Percentiles rank a stretch among this genome's conserved stretches.
phyloP scores from a whole-genome alignment of 148 eudicot genomes.

The Suaeda aralocaspica region DNA sequence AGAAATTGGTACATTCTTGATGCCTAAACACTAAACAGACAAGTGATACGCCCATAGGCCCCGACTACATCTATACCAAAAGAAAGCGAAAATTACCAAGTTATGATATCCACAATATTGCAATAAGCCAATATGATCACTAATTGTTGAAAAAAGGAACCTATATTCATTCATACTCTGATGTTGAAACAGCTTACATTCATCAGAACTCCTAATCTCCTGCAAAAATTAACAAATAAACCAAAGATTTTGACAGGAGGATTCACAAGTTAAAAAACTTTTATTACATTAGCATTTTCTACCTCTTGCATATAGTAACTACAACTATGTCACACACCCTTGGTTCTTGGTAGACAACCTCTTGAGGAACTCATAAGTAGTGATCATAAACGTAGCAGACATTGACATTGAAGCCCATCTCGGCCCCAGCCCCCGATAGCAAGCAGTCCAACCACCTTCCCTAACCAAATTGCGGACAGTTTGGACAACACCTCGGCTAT shows the following conservation, averaged over 20 bases:
- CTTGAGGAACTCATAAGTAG: constrained; percentile 71
- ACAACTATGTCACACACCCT: constrained; percentile 34
- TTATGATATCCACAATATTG: no score
- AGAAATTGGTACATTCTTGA: background rate
- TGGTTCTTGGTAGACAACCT: constrained; percentile 57
- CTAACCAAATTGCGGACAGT: constrained; percentile 51
- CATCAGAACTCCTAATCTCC: background rate
- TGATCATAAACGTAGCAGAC: constrained; percentile 74
- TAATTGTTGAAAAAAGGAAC: background rate
- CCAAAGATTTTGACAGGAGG: constrained; percentile 9
- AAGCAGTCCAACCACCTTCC: constrained; percentile 76
- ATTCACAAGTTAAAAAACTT: background rate
- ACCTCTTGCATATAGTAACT: constrained; percentile 3
- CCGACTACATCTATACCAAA: background rate
- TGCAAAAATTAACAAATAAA: constrained; percentile 2
- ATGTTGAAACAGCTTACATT: constrained; percentile 8
- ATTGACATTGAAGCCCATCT: constrained; percentile 74
- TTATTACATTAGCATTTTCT: background rate
- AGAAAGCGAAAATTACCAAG: background rate
- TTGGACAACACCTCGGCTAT: constrained; percentile 44
- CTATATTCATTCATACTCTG: background rate
- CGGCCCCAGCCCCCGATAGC: constrained; percentile 65
- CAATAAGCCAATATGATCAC: no score
- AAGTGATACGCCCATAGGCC: background rate
- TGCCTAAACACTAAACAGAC: no score